Evolutionary conservation across 495 filamentous ascomycete species (phyloP).

Genomic region (Rhypophila decipiens): DNA sequence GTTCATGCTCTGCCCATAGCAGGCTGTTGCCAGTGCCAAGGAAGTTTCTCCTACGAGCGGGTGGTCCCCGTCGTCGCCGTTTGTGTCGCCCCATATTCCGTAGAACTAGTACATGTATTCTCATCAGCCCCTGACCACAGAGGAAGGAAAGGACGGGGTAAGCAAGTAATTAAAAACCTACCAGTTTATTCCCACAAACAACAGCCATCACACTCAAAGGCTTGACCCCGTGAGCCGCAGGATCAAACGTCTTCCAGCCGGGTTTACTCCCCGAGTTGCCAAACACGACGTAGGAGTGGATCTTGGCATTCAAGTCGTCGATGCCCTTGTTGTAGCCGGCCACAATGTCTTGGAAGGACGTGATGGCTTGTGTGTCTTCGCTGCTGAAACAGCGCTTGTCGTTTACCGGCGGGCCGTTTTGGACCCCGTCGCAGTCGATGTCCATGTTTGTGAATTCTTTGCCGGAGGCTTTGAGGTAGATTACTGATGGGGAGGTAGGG

Average conservation of each 20-base stretch:
- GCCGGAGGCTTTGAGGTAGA: slow-evolving; percentile 32
- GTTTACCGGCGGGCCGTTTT: slow-evolving; percentile 39
- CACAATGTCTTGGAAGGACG: slow-evolving; percentile 48
- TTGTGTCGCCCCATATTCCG: slow-evolving; percentile 63
- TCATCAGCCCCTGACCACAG: background rate
- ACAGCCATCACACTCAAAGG: slow-evolving; percentile 59
- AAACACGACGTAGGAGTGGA: slow-evolving; percentile 61
- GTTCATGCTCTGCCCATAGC: slow-evolving; percentile 41
- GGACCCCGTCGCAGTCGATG: slow-evolving; percentile 61
- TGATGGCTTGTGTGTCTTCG: slow-evolving; percentile 45
- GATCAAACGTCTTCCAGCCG: slow-evolving; percentile 44
- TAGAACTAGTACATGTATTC: slow-evolving; percentile 40
- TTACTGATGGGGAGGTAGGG: slow-evolving; percentile 21
- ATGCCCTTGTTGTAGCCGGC: slow-evolving; percentile 39
- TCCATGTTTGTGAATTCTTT: slow-evolving; percentile 50
- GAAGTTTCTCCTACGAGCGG: slow-evolving; percentile 51
- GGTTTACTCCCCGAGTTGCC: slow-evolving; percentile 45
- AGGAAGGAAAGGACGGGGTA: background rate
- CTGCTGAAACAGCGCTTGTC: slow-evolving; percentile 45
- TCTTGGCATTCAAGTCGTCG: slow-evolving; percentile 51
- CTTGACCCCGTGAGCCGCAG: slow-evolving; percentile 44
- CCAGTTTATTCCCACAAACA: slow-evolving; percentile 51
- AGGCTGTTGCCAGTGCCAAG: slow-evolving; percentile 52
- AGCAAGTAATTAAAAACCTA: slow-evolving; percentile 17
- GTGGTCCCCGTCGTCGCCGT: slow-evolving; percentile 43